A percentile compares a stretch with the other conserved stretches of the same genome.
Conservation (phyloP, 2,329 filamentous ascomycete genomes). For the Colletotrichum liaoningense region DNA sequence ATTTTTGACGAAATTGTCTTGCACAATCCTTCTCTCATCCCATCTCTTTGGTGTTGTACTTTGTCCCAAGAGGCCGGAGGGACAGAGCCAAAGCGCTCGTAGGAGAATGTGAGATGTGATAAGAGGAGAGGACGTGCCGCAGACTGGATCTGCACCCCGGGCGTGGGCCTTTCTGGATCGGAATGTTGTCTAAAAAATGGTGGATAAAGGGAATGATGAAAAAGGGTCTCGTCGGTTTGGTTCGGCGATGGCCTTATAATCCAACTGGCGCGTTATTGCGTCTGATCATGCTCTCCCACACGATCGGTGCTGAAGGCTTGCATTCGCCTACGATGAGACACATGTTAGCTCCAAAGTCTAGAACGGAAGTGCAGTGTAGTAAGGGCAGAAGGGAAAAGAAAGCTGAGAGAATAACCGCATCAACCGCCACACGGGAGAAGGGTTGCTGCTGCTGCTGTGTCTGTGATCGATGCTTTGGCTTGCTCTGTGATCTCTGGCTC, state of each 20-base stretch:
- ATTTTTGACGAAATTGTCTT: neutral
- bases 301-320: constrained; percentile 48
- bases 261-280: constrained; percentile 43
- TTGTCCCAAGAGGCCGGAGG: constrained; percentile 6
- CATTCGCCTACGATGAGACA: constrained; percentile 45
- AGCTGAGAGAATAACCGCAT: neutral
- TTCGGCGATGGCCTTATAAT: constrained; percentile 8
- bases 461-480: constrained; percentile 3
- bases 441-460: neutral
- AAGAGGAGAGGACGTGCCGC: neutral
- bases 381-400: neutral
- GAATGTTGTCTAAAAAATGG: neutral
- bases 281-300: constrained; percentile 51
- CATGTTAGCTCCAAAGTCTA: constrained; percentile 12
- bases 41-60: neutral
- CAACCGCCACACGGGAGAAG: neutral
- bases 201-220: neutral
- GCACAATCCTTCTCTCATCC: neutral
- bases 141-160: constrained; percentile 6
- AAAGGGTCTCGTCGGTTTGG: neutral
- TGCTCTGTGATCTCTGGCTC: neutral
- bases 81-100: neutral
- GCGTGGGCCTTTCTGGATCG: neutral
- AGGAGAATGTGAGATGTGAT: constrained; percentile 20
- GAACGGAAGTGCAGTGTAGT: neutral